Conservation (phyloP, 805 yeast genomes). For the Teunomyces gatunensis region DNA sequence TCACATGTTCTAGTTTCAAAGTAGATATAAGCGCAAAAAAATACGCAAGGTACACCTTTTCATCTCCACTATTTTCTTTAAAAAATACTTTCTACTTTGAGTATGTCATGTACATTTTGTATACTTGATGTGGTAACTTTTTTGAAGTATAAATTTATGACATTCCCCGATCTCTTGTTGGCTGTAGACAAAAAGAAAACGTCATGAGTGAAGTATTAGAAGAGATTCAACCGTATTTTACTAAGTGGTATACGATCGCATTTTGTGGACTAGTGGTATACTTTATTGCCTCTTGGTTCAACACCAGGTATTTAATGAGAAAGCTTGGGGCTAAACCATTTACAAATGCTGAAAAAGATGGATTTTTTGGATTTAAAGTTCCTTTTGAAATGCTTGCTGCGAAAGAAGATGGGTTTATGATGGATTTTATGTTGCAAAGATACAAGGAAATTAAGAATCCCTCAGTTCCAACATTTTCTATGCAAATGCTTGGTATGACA, state of each 20-base stretch:
- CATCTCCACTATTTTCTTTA: background rate
- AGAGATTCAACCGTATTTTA: background rate
- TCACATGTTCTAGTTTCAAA: background rate
- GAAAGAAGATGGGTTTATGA: constrained; percentile 17
- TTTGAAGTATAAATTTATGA: background rate
- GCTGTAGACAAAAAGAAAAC: background rate
- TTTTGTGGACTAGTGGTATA: background rate
- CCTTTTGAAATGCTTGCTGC: constrained; percentile 10
- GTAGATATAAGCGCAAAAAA: background rate
- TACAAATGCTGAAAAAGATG: constrained; percentile 7
- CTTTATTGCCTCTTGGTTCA: background rate
- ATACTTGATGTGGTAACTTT: background rate
- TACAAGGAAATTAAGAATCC: constrained; percentile 12
- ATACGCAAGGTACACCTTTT: background rate
- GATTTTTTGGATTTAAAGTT: constrained; percentile 17
- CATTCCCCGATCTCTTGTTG: background rate
- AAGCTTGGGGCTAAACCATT: constrained; percentile 11
- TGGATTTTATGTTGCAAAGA: constrained; percentile 17
- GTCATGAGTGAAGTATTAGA: background rate
- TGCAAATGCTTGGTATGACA: constrained; percentile 14
- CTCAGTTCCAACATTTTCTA: constrained; percentile 13
- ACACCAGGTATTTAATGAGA: background rate
- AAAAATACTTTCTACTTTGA: background rate
- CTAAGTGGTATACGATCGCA: constrained; percentile 5
- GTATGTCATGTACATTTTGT: background rate